Percentiles rank a stretch among this genome's conserved stretches.
Evolutionary conservation across 768 basidiomycete genomes (phyloP).

Genomic region (Leccinum subtestaceum): DNA sequence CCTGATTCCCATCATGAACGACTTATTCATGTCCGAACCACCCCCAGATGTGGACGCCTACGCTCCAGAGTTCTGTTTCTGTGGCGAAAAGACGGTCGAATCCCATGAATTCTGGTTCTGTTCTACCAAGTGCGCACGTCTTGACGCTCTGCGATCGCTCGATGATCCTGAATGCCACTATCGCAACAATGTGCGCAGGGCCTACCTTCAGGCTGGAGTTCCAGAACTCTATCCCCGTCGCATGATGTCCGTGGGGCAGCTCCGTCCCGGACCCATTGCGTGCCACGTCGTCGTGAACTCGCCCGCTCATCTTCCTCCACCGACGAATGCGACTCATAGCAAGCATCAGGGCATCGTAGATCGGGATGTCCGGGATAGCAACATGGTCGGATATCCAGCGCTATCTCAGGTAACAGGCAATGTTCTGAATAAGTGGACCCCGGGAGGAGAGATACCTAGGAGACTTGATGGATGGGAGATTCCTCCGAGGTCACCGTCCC

Average conservation of each 20-base stretch:
- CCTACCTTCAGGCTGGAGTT: slow-evolving; percentile 6
- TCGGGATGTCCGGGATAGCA: background rate
- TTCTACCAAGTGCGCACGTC: slow-evolving; percentile 26
- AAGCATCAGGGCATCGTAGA: background rate
- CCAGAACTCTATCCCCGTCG: slow-evolving; percentile 6
- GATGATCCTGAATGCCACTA: slow-evolving; percentile 23
- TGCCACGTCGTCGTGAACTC: background rate
- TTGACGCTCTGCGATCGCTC: slow-evolving; percentile 28
- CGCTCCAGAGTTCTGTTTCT: slow-evolving; percentile 22
- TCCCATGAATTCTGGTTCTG: slow-evolving; percentile 31
- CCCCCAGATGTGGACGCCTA: slow-evolving; percentile 12
- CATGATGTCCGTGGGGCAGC: slow-evolving; percentile 10
- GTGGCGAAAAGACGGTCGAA: slow-evolving; percentile 22
- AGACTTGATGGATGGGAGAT: slow-evolving; percentile 5
- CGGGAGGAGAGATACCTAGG: background rate
- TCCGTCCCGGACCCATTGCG: background rate
- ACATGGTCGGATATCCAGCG: slow-evolving; percentile 11
- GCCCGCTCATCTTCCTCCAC: background rate
- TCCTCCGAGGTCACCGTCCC: background rate
- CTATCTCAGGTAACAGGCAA: slow-evolving; percentile 19
- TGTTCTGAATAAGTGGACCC: slow-evolving; percentile 5
- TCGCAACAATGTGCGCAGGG: slow-evolving; percentile 20
- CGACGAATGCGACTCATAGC: background rate
- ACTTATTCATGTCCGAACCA: slow-evolving; percentile 1
- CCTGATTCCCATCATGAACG: background rate